These are phyloP conservation scores for Scortechinia acanthostroma DNA, from an alignment of 2,329 filamentous ascomycete species.

Conservation along the genomic window DNA sequence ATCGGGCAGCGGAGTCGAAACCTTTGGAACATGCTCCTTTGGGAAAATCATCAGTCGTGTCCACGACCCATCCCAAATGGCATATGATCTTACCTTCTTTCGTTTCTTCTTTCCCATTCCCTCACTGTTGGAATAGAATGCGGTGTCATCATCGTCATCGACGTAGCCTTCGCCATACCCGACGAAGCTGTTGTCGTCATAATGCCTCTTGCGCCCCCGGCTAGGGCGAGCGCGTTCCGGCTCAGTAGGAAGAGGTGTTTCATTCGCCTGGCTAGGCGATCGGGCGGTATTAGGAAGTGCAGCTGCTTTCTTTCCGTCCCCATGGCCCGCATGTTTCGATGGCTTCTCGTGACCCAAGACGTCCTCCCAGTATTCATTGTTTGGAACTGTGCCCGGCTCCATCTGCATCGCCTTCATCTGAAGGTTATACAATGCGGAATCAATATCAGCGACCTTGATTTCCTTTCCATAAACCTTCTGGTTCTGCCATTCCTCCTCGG, in stretches of 20 bases:
- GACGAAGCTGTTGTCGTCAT: constrained; percentile 39
- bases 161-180: constrained; percentile 39
- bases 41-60: constrained; percentile 5
- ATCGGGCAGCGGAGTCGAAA: constrained; percentile 25
- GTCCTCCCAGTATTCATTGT: constrained; percentile 37
- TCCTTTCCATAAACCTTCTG: constrained; percentile 35
- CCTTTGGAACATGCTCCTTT: constrained; percentile 28
- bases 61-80: neutral
- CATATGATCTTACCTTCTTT: constrained; percentile 28
- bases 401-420: constrained; percentile 34
- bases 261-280: neutral
- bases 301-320: constrained; percentile 8
- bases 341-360: constrained; percentile 35
- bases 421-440: constrained; percentile 27
- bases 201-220: constrained; percentile 35
- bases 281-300: constrained; percentile 4
- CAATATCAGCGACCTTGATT: constrained; percentile 27
- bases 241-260: constrained; percentile 5
- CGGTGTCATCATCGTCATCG: constrained; percentile 35
- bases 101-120: constrained; percentile 31
- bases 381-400: constrained; percentile 31
- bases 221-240: constrained; percentile 27
- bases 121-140: constrained; percentile 12
- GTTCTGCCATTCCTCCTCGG: constrained; percentile 39
- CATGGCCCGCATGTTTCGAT: constrained; percentile 16